phyloP scores from a whole-genome alignment of 140 eudicot genomes.

The Ambrosia hybrid region DNA sequence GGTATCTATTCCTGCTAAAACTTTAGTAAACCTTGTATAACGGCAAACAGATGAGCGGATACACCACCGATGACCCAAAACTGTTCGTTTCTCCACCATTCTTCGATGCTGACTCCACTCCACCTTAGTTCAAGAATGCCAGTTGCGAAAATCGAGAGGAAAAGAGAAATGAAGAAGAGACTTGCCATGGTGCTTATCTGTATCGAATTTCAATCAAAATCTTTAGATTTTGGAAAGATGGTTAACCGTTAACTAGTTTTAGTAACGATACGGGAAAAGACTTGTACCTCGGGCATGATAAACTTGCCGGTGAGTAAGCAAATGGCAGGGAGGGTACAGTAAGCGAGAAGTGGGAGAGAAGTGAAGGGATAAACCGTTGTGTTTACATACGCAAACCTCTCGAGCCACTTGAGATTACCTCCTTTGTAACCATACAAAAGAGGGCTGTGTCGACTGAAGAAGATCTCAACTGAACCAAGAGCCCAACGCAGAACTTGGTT shows the following conservation, averaged over 20 bases:
- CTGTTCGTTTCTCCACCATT: slow-evolving; percentile 99
- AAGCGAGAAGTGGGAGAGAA: slow-evolving; percentile 90
- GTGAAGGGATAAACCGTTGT: slow-evolving; percentile 98
- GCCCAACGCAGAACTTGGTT: slow-evolving; percentile 99
- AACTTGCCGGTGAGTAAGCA: slow-evolving; percentile 96
- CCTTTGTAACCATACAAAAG: slow-evolving; percentile 84
- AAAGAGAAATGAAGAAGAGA: slow-evolving; percentile 89
- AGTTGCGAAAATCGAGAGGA: slow-evolving; percentile 86
- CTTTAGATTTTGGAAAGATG: not conserved
- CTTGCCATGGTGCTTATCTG: slow-evolving; percentile 97
- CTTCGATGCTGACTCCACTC: slow-evolving; percentile 99
- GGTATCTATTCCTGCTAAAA: slow-evolving; percentile 93
- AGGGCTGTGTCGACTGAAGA: slow-evolving; percentile 95
- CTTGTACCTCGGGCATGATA: slow-evolving; percentile 92
- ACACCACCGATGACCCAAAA: slow-evolving; percentile 99
- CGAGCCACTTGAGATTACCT: slow-evolving; percentile 91
- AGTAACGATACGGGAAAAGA: not conserved
- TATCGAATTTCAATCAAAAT: slow-evolving; percentile 8
- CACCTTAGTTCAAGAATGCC: slow-evolving; percentile 98
- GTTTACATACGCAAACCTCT: slow-evolving; percentile 83
- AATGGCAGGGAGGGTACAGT: slow-evolving; percentile 94
- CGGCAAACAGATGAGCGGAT: slow-evolving; percentile 94
- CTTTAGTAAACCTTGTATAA: slow-evolving; percentile 80
- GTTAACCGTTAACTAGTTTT: not conserved
- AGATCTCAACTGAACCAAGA: slow-evolving; percentile 96